Base-by-base conservation (phyloP, 75 land plant species). In the Isoetes taiwanensis region DNA sequence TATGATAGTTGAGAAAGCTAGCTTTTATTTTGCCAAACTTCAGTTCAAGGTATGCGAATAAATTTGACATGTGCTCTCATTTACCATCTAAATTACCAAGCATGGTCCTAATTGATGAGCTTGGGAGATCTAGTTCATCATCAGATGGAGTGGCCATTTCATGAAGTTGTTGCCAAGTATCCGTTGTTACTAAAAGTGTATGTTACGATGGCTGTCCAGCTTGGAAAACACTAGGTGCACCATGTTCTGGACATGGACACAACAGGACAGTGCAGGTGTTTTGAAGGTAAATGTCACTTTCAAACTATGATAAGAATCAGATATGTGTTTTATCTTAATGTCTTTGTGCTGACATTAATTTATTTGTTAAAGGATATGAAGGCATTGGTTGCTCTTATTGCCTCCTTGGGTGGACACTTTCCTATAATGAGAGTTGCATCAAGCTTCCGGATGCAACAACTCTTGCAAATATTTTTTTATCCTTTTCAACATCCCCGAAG, bases 121-220 rank as follows among this genome's bases (percentile, higher is more conserved):
- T 93, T 43, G 98, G 98, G 43, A 65, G 98, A 55, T 79, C 83
- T 35, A 93, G 95, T 30, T 87, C 98, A 38, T 84, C 98, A 34
- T 75, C 69, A 62, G 95, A 93, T 81, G 98, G 98, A 19, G 69
- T 93, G 64, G 95, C 98, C 53, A 67, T 93, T 65, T 85, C 98
- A 40, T 93, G 98, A 95, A 93, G 98, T 65, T 87, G 95, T 72
- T 76, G 98, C 53, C 95, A 93, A 58, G n/a, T 78, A 84, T 64
- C 72, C 87, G 14, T 37, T 93, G 37, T 79, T 89, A 39, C 61
- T 77, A 1, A 81, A 78, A 60, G 83, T 81, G 98, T 93, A 87
- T 63, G 52, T 68, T 14, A n/a, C n/a, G n/a, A n/a, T n/a, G n/a
- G n/a, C n/a, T n/a, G n/a, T n/a, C n/a, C n/a, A n/a, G n/a, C n/a